Evolutionary conservation across 352 stramenopile species (phyloP).

Genomic region (Phytophthora melonis): DNA sequence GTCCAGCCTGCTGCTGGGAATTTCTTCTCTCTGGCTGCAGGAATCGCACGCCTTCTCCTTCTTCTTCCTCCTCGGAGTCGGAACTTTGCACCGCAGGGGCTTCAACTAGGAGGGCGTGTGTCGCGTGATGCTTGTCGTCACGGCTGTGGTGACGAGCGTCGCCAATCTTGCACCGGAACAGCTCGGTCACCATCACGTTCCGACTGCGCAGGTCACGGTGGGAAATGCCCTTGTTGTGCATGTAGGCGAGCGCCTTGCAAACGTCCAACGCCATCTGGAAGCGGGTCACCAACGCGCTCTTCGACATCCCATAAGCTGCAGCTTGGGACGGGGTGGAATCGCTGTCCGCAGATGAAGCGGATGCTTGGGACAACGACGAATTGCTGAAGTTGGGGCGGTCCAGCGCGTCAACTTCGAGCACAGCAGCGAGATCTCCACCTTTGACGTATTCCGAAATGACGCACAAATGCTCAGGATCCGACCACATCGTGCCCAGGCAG

Average conservation of each 20-base stretch:
- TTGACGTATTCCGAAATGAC: slow-evolving; percentile 78
- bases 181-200: slow-evolving; percentile 71
- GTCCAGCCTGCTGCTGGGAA: slow-evolving; percentile 13
- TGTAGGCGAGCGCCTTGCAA: slow-evolving; percentile 58
- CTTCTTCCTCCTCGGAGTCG: slow-evolving; percentile 41
- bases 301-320: slow-evolving; percentile 34
- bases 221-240: slow-evolving; percentile 58
- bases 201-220: slow-evolving; percentile 75
- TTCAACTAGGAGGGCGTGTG: slow-evolving; percentile 31
- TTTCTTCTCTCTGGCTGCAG: slow-evolving; percentile 35
- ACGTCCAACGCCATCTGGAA: slow-evolving; percentile 73
- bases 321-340: slow-evolving; percentile 16
- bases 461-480: slow-evolving; percentile 64
- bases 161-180: slow-evolving; percentile 67
- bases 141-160: slow-evolving; percentile 58
- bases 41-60: slow-evolving; percentile 46
- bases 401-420: slow-evolving; percentile 65
- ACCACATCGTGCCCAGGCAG: slow-evolving; percentile 82
- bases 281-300: slow-evolving; percentile 46
- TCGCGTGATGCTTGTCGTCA: slow-evolving; percentile 34
- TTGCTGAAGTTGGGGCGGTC: slow-evolving; percentile 37
- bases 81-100: slow-evolving; percentile 9
- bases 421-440: slow-evolving; percentile 57
- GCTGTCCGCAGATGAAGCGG: slow-evolving; percentile 17
- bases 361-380: slow-evolving; percentile 19